phyloP scores from a whole-genome alignment of 345 rosid species.

The Eucalyptus sp. region DNA sequence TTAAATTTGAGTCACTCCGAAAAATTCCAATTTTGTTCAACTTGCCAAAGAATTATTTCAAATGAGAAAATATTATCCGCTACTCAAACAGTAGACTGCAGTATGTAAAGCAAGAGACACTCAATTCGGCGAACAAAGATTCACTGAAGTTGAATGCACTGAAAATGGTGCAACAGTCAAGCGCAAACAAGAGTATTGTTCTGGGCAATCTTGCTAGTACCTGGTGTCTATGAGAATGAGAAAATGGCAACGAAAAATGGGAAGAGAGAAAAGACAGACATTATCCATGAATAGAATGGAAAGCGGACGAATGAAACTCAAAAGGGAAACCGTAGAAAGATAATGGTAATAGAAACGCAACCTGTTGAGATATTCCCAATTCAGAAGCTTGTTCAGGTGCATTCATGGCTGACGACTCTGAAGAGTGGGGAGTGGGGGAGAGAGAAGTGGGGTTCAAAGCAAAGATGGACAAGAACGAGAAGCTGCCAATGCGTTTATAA shows the following conservation, averaged over 20 bases:
- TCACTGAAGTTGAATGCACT: neutral
- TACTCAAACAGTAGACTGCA: neutral
- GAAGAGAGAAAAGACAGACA: neutral
- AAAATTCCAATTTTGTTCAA: neutral
- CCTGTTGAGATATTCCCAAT: conserved; percentile 45
- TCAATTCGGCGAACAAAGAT: neutral
- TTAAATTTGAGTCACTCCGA: neutral
- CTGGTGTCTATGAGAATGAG: neutral
- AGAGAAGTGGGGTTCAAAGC: neutral
- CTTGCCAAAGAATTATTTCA: neutral
- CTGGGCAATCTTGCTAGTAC: neutral
- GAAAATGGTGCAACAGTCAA: neutral
- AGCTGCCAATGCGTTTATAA: neutral
- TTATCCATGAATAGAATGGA: neutral
- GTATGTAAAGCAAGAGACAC: neutral
- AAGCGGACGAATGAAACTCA: neutral
- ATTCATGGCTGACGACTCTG: conserved; percentile 22
- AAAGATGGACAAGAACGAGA: neutral
- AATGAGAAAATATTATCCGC: neutral
- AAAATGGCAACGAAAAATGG: neutral
- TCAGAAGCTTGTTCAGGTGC: conserved; percentile 27
- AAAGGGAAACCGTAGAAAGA: neutral
- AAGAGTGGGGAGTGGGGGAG: neutral
- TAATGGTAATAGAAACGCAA: neutral
- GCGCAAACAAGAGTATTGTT: neutral